Base-by-base conservation (phyloP, 1,139 yeast genomes). In the Kluyveromyces marxianus region DNA sequence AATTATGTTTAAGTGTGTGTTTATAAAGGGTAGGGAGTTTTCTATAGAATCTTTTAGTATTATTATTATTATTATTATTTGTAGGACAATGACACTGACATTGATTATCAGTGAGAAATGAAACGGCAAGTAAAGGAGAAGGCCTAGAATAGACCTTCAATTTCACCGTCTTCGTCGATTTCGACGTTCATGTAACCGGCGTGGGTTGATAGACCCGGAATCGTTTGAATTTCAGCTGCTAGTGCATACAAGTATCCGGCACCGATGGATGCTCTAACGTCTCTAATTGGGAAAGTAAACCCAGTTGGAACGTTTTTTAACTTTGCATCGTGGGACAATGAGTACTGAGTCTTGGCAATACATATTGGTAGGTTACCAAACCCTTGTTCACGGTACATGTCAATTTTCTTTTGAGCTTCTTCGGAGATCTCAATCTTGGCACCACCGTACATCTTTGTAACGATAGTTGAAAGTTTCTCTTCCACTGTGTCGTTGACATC, bases 141-240 rank as follows among this genome's bases (percentile, higher is more conserved):
- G 25, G 6, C 28, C 50, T 70, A 83, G 58, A 83, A 83, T 56
- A 84, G 71, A 24, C 94, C 94, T 59, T 83, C 90, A 50, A 84
- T 83, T 56, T 83, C 83, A 44, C 90, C 92, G 40, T 83, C 79
- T 36, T 82, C 87, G 61, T 80, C 76, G 37, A 84, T 85, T 66
- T 84, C 92, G 45, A 84, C 90, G 57, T 83, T 82, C 90, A 84
- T 83, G 68, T 80, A 84, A 35, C 92, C 92, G 49, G 87, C 83
- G 64, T 82, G 84, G 8, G 92, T 83, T 49, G 92, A 83, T 59
- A 84, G 73, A 47, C 94, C 92, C 37, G 94, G 94, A 59, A 84
- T 84, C 31, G 94, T 84, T 79, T 80, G 83, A 54, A 84, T 84
- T 63, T 84, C 88, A 43, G 87, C 90, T 26, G 92, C 90, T 56